A percentile compares a stretch with the other conserved stretches of the same genome.
Conservation (phyloP, 2,329 filamentous ascomycete genomes). For the Pseudogymnoascus verrucosus region DNA sequence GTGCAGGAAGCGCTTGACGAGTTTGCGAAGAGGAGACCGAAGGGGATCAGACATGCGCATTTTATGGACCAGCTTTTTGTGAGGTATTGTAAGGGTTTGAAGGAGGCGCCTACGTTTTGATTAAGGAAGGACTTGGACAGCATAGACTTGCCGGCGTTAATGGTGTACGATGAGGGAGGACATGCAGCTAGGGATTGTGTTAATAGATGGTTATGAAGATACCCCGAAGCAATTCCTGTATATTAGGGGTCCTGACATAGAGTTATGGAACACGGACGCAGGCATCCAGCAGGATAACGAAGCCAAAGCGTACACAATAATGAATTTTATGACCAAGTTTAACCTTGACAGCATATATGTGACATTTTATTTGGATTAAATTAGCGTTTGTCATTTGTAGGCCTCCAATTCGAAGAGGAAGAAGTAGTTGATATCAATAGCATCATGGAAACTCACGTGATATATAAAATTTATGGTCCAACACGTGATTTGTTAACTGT, state of each 20-base stretch:
- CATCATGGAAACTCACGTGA: background rate
- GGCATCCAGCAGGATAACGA: background rate
- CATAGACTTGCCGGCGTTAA: background rate
- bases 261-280: background rate
- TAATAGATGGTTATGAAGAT: background rate
- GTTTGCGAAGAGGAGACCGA: slow-evolving; percentile 65
- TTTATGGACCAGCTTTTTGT: slow-evolving; percentile 80
- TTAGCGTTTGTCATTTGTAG: too few species aligned
- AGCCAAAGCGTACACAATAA: background rate
- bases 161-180: slow-evolving; percentile 1
- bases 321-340: background rate
- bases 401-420: too few species aligned
- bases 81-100: slow-evolving; percentile 50
- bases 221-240: slow-evolving; percentile 8
- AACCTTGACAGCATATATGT: too few species aligned
- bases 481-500: background rate
- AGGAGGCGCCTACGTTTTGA: slow-evolving; percentile 16
- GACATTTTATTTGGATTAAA: too few species aligned
- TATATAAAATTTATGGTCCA: background rate
- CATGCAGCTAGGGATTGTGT: background rate
- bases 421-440: background rate
- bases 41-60: slow-evolving; percentile 82
- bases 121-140: background rate
- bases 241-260: background rate
- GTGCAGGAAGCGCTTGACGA: slow-evolving; percentile 71